These are phyloP conservation scores for Lepidium campestre DNA, from an alignment of 441 rosid genomes.

Conservation along the genomic window DNA sequence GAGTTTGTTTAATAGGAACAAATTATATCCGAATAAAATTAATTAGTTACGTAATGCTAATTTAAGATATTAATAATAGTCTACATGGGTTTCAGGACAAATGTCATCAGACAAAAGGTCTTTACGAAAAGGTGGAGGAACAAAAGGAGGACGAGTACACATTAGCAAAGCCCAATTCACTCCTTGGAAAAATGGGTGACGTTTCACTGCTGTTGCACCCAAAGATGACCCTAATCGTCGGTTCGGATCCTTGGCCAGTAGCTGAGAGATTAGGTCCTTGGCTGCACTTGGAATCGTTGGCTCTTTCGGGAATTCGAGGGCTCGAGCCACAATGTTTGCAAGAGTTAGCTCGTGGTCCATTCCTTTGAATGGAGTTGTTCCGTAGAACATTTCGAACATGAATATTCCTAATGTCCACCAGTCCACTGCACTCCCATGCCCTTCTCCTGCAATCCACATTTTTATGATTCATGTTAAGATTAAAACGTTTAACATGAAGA, in stretches of 20 bases:
- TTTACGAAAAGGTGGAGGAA: slow-evolving; percentile 60
- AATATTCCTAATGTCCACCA: slow-evolving; percentile 96
- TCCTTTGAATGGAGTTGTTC: slow-evolving; percentile 75
- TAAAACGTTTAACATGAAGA: neutral
- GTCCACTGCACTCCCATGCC: slow-evolving; percentile 81
- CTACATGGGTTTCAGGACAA: slow-evolving; percentile 58
- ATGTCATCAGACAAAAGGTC: slow-evolving; percentile 56
- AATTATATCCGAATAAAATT: neutral
- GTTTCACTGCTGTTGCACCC: slow-evolving; percentile 79
- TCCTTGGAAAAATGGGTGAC: slow-evolving; percentile 76
- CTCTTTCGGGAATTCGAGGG: slow-evolving; percentile 78
- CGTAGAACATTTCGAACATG: slow-evolving; percentile 70
- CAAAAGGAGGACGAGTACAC: slow-evolving; percentile 66
- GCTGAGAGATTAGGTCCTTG: slow-evolving; percentile 62
- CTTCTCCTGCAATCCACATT: slow-evolving; percentile 46
- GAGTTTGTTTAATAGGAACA: neutral
- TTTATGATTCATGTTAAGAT: neutral
- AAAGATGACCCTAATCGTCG: slow-evolving; percentile 66
- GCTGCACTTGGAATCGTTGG: slow-evolving; percentile 53
- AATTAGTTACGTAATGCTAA: slow-evolving; percentile 9
- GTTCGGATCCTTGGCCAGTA: slow-evolving; percentile 62
- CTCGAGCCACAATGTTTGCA: slow-evolving; percentile 85
- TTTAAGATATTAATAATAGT: slow-evolving; percentile 46
- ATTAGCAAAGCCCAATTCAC: slow-evolving; percentile 86
- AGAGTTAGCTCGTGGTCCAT: slow-evolving; percentile 80